Evolutionary conservation across 345 rosid species (phyloP).

Genomic region (Citrus medica): DNA sequence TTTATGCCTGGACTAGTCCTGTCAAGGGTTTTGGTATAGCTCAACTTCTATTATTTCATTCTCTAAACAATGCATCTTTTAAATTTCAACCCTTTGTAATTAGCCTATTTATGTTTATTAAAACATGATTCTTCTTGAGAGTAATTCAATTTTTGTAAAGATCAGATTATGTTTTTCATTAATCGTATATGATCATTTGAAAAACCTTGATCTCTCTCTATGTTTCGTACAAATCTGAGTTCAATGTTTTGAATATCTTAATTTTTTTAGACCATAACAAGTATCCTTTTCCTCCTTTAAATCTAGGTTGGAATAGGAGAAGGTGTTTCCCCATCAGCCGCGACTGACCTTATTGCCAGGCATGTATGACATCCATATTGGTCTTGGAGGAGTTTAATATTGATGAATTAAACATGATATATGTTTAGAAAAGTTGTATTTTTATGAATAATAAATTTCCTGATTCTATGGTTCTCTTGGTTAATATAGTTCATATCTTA

Average conservation of each 20-base stretch:
- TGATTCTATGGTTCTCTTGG: not conserved
- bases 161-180: not conserved
- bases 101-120: not conserved
- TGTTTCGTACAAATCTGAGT: conserved; percentile 2
- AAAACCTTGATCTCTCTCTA: not conserved
- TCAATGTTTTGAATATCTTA: not conserved
- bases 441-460: conserved; percentile 1
- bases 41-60: not conserved
- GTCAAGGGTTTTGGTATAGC: conserved; percentile 70
- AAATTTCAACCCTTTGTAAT: not conserved
- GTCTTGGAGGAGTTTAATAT: conserved; percentile 15
- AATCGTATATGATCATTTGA: not conserved
- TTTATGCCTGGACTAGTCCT: conserved; percentile 86
- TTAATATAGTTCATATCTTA: not conserved
- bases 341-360: conserved; percentile 98
- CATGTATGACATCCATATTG: conserved; percentile 40
- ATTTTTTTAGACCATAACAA: not conserved
- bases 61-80: not conserved
- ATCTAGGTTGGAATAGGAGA: conserved; percentile 96
- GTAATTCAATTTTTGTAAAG: not conserved
- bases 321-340: conserved; percentile 98
- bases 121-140: not conserved
- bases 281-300: conserved; percentile 10
- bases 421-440: not conserved
- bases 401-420: not conserved